Conservation (phyloP, 768 basidiomycete species). For the Leucocoprinus birnbaumii region DNA sequence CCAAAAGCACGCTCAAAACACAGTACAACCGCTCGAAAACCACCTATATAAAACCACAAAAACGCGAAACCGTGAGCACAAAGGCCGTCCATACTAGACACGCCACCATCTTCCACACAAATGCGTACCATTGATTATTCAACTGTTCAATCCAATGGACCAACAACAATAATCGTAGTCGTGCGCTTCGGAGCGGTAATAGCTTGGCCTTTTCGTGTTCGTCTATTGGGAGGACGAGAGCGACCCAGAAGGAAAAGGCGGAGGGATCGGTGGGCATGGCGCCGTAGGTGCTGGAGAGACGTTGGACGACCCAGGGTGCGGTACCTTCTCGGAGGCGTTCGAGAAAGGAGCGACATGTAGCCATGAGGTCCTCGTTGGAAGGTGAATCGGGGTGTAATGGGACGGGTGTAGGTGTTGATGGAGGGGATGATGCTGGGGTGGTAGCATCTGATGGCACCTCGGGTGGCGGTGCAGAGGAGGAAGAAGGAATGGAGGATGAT, state of each 20-base stretch:
- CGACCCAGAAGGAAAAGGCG: slow-evolving; percentile 88
- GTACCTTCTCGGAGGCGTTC: slow-evolving; percentile 54
- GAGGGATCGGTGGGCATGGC: slow-evolving; percentile 70
- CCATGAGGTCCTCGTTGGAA: slow-evolving; percentile 59
- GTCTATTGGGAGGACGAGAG: slow-evolving; percentile 86
- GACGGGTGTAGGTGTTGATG: slow-evolving; percentile 1
- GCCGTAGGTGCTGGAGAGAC: slow-evolving; percentile 77
- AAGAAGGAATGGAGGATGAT: neutral
- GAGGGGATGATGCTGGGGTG: slow-evolving; percentile 6
- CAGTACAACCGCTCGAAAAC: slow-evolving; percentile 70
- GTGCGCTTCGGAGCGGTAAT: slow-evolving; percentile 74
- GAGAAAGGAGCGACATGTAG: slow-evolving; percentile 41
- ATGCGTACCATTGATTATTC: slow-evolving; percentile 49
- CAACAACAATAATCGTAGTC: slow-evolving; percentile 78
- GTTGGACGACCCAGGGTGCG: slow-evolving; percentile 92
- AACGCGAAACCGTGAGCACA: slow-evolving; percentile 29
- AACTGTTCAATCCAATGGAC: slow-evolving; percentile 91
- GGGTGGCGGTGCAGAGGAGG: slow-evolving; percentile 6
- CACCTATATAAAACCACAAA: slow-evolving; percentile 51
- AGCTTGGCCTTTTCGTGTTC: slow-evolving; percentile 87
- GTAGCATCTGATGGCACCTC: slow-evolving; percentile 5
- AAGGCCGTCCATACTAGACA: slow-evolving; percentile 20
- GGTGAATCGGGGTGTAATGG: slow-evolving; percentile 24
- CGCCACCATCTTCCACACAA: slow-evolving; percentile 18
- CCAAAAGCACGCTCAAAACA: slow-evolving; percentile 27